A percentile compares a stretch with the other conserved stretches of the same genome.
Evolutionary conservation across 139 green algal genomes (phyloP).

Genomic region (Chlamydomonas sp.): DNA sequence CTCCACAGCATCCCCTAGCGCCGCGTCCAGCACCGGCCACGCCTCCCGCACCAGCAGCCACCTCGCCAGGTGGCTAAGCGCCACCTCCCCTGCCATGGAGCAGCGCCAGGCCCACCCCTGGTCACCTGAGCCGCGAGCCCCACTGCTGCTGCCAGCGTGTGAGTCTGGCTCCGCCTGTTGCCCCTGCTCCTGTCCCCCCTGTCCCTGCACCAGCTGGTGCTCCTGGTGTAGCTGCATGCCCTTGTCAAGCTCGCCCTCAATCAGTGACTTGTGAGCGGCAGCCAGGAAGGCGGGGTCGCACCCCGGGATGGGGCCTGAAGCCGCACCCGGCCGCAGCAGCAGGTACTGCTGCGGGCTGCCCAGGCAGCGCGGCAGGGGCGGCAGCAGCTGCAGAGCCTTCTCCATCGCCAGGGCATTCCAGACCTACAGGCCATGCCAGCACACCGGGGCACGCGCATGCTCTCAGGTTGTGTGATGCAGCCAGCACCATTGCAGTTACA

Average conservation of each 20-base stretch:
- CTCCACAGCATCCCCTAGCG: not conserved
- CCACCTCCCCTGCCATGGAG: conserved; percentile 27
- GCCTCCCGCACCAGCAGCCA: conserved; percentile 10
- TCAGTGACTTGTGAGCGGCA: conserved; percentile 27
- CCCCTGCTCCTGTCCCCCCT: no score
- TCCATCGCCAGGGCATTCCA: conserved; percentile 37
- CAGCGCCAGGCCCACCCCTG: not conserved
- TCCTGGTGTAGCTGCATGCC: not conserved
- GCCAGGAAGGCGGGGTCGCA: conserved; percentile 40
- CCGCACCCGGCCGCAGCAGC: not conserved
- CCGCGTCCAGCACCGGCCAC: conserved; percentile 25
- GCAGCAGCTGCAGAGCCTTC: conserved; percentile 66
- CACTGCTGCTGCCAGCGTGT: not conserved
- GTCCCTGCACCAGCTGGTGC: not conserved
- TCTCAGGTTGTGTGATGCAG: no score
- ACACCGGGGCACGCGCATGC: not conserved
- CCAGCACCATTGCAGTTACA: no score
- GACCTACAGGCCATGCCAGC: no score
- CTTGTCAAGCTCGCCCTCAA: conserved; percentile 41
- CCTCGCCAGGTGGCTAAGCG: conserved; percentile 18
- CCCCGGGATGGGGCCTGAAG: not conserved
- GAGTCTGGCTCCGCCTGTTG: no score
- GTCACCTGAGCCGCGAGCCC: not conserved
- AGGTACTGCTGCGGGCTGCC: conserved; percentile 30
- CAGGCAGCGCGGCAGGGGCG: conserved; percentile 50